Percentiles rank a stretch among this genome's conserved stretches.
These are phyloP conservation scores for Chalciporus chontae DNA, from an alignment of 768 basidiomycete genomes.

Conservation along the genomic window DNA sequence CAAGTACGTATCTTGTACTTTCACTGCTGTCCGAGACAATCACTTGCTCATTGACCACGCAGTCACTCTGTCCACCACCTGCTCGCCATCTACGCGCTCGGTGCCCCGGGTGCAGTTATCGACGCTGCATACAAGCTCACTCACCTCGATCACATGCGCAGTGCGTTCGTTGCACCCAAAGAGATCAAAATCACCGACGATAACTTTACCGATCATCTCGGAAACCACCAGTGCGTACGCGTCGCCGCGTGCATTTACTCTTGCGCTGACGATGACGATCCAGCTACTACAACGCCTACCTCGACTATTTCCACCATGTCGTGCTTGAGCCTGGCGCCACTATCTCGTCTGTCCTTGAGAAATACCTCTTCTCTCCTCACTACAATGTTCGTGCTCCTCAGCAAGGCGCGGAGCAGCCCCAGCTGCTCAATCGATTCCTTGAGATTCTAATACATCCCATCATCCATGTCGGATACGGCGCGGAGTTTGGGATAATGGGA, in stretches of 20 bases:
- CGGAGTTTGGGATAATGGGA: conserved; percentile 62
- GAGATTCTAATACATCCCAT: conserved; percentile 62
- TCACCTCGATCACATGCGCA: conserved; percentile 37
- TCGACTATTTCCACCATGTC: conserved; percentile 29
- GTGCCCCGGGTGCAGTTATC: conserved; percentile 42
- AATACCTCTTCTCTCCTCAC: conserved; percentile 54
- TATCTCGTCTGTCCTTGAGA: conserved; percentile 47
- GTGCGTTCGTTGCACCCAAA: conserved; percentile 29
- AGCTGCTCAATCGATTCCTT: conserved; percentile 58
- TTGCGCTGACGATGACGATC: neutral
- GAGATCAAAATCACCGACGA: conserved; percentile 24
- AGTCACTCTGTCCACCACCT: conserved; percentile 59
- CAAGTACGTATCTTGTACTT: conserved; percentile 23
- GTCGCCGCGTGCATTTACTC: neutral
- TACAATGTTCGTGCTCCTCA: conserved; percentile 40
- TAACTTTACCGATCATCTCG: conserved; percentile 24
- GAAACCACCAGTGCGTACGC: conserved; percentile 28
- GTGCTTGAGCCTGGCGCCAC: conserved; percentile 27
- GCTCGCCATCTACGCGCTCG: conserved; percentile 58
- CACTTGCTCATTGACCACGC: neutral
- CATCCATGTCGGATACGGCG: conserved; percentile 61
- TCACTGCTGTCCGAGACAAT: neutral
- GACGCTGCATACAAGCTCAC: conserved; percentile 39
- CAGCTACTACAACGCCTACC: conserved; percentile 33
- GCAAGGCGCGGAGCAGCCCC: conserved; percentile 37